Base-by-base conservation (phyloP, 768 basidiomycete species). In the Agaricus sinodeliciosus region DNA sequence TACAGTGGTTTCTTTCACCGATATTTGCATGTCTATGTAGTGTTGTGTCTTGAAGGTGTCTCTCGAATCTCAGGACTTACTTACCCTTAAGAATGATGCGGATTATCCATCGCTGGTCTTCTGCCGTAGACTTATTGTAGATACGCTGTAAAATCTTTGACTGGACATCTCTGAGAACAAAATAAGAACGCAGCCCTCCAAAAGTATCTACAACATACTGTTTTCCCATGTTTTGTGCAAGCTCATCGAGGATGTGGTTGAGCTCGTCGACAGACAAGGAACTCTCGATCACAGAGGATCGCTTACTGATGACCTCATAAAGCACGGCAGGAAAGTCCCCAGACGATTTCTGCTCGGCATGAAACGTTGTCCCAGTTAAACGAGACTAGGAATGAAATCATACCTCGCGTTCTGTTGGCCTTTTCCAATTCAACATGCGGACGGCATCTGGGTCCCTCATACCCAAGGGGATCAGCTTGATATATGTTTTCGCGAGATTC, bases 61-160 rank as follows among this genome's bases (percentile, higher is more conserved):
- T 37, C 47, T 25, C n/a, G 44, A 26, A 42, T 49, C 9, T 26
- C n/a, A 35, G 19, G 25, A 2, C 9, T 42, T 22, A 16, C 42
- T 43, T 49, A 90, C 95, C 95, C 78, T 97, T 96, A 31, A 98
- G 73, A 44, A 99, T 89, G 64, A 99, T 91, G 7, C 93, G 81
- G n/a, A 90, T 85, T 52, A 99, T 84, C 96, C 96, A 99, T 44
- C 84, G 81, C 62, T 96, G 94, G 62, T 98, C 94, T 51, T 85
- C 81, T 0, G 94, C 74, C 1, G 94, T 95, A 22, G 85, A 72
- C 40, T 80, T 79, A 60, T 90, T 87, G 59, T 88, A 87, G 2
- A 96, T 66, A 2, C 86, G 79, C 57, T 86, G 82, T 56, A 97
- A 65, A 25, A 93, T 80, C 45, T 78, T 86, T 3, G 83, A 78